Percentiles rank a stretch among this genome's conserved stretches.
Evolutionary conservation across 345 rosid species (phyloP).

Genomic region (Tarenaya hassleriana): DNA sequence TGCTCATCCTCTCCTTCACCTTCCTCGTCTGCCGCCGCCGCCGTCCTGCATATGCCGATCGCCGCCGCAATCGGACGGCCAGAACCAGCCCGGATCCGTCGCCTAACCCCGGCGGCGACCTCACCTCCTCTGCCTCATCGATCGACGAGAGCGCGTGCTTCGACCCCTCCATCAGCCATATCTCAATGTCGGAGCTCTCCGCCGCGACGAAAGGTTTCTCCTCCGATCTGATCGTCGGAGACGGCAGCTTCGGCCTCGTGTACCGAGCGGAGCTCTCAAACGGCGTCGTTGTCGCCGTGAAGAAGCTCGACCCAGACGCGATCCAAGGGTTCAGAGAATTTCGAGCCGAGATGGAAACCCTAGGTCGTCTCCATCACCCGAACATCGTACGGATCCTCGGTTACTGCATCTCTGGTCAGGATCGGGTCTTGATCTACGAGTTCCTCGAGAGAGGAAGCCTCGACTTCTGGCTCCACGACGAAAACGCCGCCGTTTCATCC

Average conservation of each 20-base stretch:
- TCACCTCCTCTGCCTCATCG: conserved; percentile 18
- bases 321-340: conserved; percentile 87
- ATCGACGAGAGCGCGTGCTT: conserved; percentile 44
- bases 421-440: conserved; percentile 70
- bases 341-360: conserved; percentile 82
- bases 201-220: conserved; percentile 64
- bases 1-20: conserved; percentile 25
- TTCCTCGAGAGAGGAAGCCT: conserved; percentile 65
- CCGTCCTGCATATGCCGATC: neutral
- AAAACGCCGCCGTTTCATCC: conserved; percentile 20
- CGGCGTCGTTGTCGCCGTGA: conserved; percentile 71
- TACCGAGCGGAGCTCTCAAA: conserved; percentile 51
- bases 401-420: conserved; percentile 59
- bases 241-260: conserved; percentile 86
- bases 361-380: conserved; percentile 49
- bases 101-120: conserved; percentile 1
- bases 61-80: conserved; percentile 1
- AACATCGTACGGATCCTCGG: conserved; percentile 76
- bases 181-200: conserved; percentile 66
- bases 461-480: conserved; percentile 78
- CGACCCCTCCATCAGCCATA: conserved; percentile 44
- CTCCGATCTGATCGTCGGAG: conserved; percentile 62
- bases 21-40: conserved; percentile 23
- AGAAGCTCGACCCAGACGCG: conserved; percentile 74
- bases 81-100: conserved; percentile 17